A percentile compares a stretch with the other conserved stretches of the same genome.
phyloP scores from a whole-genome alignment of 129 eudicot genomes.

The Flaveria sonorensis region DNA sequence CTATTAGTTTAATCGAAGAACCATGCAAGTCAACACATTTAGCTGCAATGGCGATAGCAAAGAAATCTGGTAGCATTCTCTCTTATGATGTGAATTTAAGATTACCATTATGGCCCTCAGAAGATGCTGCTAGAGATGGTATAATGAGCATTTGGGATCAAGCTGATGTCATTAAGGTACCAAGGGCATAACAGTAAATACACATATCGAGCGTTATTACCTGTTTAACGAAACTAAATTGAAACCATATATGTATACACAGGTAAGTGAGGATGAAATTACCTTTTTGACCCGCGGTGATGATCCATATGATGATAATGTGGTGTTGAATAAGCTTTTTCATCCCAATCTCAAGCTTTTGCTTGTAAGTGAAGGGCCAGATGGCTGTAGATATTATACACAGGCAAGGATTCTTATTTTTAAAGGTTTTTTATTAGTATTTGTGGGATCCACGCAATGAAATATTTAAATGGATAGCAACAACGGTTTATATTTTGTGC shows the following conservation, averaged over 20 bases:
- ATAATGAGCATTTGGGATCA: constrained; percentile 71
- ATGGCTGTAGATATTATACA: constrained; percentile 63
- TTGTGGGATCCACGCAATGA: constrained; percentile 13
- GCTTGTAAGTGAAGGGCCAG: constrained; percentile 59
- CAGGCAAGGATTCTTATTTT: constrained; percentile 39
- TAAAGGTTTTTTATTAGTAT: background rate
- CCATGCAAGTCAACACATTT: constrained; percentile 65
- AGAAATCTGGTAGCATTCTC: constrained; percentile 55
- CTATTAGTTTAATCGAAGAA: constrained; percentile 62
- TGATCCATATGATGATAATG: constrained; percentile 44
- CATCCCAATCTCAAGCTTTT: constrained; percentile 64
- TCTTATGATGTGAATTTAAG: constrained; percentile 64
- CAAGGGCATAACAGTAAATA: constrained; percentile 4
- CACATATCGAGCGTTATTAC: background rate
- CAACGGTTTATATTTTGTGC: constrained; percentile 15
- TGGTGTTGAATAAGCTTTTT: constrained; percentile 47
- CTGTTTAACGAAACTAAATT: background rate
- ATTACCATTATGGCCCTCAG: constrained; percentile 67
- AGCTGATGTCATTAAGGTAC: constrained; percentile 65
- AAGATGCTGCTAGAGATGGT: constrained; percentile 52
- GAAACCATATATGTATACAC: background rate
- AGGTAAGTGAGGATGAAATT: constrained; percentile 63
- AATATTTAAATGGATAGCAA: background rate
- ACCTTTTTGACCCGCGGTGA: constrained; percentile 54
- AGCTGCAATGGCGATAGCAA: constrained; percentile 59